phyloP scores from a whole-genome alignment of 768 basidiomycete genomes.

The Coprinellus aureogranulatus region DNA sequence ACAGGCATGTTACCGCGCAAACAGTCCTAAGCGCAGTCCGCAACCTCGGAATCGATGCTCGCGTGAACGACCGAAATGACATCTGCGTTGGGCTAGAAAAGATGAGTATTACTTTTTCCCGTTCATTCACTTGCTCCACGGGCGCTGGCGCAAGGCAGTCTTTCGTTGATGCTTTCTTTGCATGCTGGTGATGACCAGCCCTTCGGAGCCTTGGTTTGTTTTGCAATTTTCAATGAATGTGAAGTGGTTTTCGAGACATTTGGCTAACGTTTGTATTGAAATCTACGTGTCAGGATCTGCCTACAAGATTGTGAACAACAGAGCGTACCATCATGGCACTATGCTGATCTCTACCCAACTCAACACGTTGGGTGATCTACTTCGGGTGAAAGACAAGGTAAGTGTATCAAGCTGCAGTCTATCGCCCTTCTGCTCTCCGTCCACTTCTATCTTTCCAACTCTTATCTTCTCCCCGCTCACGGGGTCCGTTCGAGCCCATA shows the following conservation, averaged over 20 bases:
- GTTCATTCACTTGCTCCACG: not conserved
- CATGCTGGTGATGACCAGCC: no score
- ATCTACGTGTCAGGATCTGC: conserved; percentile 92
- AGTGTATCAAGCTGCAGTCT: conserved; percentile 9
- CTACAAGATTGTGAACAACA: conserved; percentile 87
- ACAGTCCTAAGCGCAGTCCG: conserved; percentile 77
- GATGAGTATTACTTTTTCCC: conserved; percentile 59
- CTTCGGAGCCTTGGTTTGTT: no score
- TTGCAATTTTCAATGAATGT: not conserved
- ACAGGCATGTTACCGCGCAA: conserved; percentile 73
- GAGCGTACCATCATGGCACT: conserved; percentile 97
- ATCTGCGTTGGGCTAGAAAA: conserved; percentile 82
- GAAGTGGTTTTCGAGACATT: not conserved
- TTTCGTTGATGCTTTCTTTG: not conserved
- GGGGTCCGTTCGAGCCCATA: no score
- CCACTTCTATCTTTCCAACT: no score
- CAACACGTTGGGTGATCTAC: conserved; percentile 65
- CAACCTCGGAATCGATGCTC: conserved; percentile 70
- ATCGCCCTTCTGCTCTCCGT: no score
- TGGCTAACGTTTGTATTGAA: conserved; percentile 8
- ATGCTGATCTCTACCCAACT: conserved; percentile 91
- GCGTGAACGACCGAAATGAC: conserved; percentile 88
- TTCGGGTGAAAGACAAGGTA: conserved; percentile 65
- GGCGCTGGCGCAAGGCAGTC: not conserved
- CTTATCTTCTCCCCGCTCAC: no score